These are phyloP conservation scores for Xylariales sp. DNA, from an alignment of 2,329 filamentous ascomycete genomes.

Conservation along the genomic window DNA sequence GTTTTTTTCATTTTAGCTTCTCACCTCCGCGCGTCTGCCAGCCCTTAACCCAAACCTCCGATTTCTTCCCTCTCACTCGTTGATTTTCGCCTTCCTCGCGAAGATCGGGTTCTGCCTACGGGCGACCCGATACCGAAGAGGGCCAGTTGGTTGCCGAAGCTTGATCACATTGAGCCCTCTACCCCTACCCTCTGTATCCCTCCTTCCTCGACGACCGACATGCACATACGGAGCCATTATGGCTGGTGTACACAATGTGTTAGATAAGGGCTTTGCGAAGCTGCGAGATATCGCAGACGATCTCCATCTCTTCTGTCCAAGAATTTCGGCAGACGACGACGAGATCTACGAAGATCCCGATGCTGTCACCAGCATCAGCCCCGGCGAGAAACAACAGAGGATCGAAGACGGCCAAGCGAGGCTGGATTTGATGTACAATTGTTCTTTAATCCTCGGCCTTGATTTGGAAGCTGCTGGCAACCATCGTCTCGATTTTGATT, in stretches of 20 bases:
- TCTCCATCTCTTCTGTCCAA: slow-evolving; percentile 75
- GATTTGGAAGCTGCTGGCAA: slow-evolving; percentile 68
- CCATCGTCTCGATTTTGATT: slow-evolving; percentile 69
- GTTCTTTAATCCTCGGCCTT: slow-evolving; percentile 76
- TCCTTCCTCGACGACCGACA: slow-evolving; percentile 35
- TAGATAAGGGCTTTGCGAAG: slow-evolving; percentile 45
- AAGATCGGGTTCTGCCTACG: background rate
- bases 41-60: background rate
- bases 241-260: slow-evolving; percentile 43
- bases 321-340: slow-evolving; percentile 69
- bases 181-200: background rate
- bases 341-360: slow-evolving; percentile 71
- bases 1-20: slow-evolving; percentile 5
- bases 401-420: slow-evolving; percentile 67
- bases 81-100: background rate
- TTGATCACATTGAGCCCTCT: slow-evolving; percentile 3
- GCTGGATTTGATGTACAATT: slow-evolving; percentile 72
- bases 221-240: slow-evolving; percentile 44
- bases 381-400: slow-evolving; percentile 62
- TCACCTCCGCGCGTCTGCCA: background rate
- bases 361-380: slow-evolving; percentile 59
- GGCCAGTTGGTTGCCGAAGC: background rate
- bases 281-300: slow-evolving; percentile 40
- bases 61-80: background rate
- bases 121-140: background rate